Evolutionary conservation across 148 eudicot genomes (phyloP).

Genomic region (Talinum fruticosum): DNA sequence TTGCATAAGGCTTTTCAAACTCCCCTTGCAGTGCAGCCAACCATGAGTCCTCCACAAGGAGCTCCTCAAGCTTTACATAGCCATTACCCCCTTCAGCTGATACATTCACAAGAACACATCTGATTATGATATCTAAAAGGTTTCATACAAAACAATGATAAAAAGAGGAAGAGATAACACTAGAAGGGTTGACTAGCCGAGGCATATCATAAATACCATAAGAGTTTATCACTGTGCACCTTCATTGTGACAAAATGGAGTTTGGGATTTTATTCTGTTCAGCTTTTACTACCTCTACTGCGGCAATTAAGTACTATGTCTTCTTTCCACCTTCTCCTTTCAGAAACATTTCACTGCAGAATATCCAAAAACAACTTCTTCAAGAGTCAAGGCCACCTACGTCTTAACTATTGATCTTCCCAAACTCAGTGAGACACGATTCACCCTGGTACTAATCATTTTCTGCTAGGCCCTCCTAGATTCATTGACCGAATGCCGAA

Average conservation of each 20-base stretch:
- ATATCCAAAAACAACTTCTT: neutral
- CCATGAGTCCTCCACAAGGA: constrained; percentile 92
- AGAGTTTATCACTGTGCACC: neutral
- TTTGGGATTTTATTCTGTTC: neutral
- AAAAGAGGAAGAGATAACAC: neutral
- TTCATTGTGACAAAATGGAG: neutral
- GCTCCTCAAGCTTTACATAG: constrained; percentile 61
- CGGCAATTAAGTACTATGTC: neutral
- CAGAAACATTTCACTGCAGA: neutral
- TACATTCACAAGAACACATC: constrained; percentile 5
- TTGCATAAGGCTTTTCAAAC: constrained; percentile 74
- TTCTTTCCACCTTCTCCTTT: neutral
- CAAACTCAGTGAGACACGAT: neutral
- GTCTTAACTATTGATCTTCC: neutral
- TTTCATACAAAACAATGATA: neutral
- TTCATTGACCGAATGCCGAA: neutral
- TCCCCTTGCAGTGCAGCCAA: constrained; percentile 56
- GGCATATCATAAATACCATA: neutral
- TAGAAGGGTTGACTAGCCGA: neutral
- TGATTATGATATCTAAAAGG: neutral
- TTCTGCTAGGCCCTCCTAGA: neutral
- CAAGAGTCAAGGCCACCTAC: neutral
- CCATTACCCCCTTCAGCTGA: constrained; percentile 35
- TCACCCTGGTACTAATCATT: neutral
- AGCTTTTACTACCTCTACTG: neutral